Base-by-base conservation (phyloP, 306 rosid species). In the Lagenaria siceraria region DNA sequence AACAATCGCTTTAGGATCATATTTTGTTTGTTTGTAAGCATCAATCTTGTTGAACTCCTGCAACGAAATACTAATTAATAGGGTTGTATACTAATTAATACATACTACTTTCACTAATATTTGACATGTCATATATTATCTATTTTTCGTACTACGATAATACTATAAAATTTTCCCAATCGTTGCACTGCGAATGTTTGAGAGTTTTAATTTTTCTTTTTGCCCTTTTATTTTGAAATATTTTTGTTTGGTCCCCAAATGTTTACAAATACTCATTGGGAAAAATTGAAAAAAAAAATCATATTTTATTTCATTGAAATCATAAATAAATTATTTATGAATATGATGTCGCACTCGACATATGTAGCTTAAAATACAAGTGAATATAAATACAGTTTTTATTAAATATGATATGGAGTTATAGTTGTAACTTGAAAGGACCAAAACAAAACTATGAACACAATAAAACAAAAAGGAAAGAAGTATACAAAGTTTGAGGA, bases 1-100 rank as follows among this genome's bases (percentile, higher is more conserved):
- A n/a, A 89, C 80, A 6, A 78, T 13, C 77, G 87, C 85, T 31
- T 74, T 46, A 12, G 91, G 89, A 81, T 90, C 87, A 17, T 18
- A 22, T 81, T 84, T 88, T 53, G 94, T 89, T 68, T 76, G 80
- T 78, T 87, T 84, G 66, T 90, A 92, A 46, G 91, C 92, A 70
- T 83, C 87, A 51, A 87, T 83, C 84, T 87, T 71, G 17, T 48
- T 17, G 14, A 71, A 24, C 15, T 71, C 24, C 58, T 71, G 12
- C 59, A 71, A 13, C 5, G 5, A n/a, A 29, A 29, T 29, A 29
- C 3, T 29, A 29, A 29, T 29, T 29, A 29, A 29, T 29, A 29
- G n/a, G n/a, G n/a, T n/a, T 42, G 19, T 36, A 36, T 31, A 17
- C n/a, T 15, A 40, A 40, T 7, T 36, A 36, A 5, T 36, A 36